Percentiles rank a stretch among this genome's conserved stretches.
Evolutionary conservation across 163 green algal genomes (phyloP).

Genomic region (Picocystis sp.): DNA sequence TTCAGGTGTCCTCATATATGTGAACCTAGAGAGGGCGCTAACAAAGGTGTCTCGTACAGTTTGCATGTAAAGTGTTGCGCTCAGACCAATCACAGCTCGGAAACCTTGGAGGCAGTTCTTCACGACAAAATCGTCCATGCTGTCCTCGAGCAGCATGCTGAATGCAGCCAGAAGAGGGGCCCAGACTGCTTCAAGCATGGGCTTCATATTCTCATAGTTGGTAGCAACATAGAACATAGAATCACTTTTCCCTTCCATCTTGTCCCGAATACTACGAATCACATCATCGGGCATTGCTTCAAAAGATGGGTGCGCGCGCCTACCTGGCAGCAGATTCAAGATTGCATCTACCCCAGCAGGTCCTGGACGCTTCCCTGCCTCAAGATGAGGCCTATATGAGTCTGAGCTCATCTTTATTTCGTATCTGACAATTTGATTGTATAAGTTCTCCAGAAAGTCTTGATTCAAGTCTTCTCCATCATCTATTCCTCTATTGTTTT

Average conservation of each 20-base stretch:
- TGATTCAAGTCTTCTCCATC: conserved; percentile 71
- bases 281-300: conserved; percentile 38
- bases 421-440: conserved; percentile 82
- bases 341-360: conserved; percentile 50
- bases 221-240: conserved; percentile 54
- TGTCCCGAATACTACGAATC: conserved; percentile 59
- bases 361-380: conserved; percentile 2
- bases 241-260: neutral
- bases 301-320: conserved; percentile 10
- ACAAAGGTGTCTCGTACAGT: conserved; percentile 72
- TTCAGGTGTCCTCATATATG: conserved; percentile 64
- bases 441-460: conserved; percentile 74
- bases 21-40: conserved; percentile 65
- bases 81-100: conserved; percentile 27
- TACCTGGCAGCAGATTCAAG: conserved; percentile 40
- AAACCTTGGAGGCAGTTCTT: too few relatives aligned
- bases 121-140: conserved; percentile 24
- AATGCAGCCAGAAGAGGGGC: conserved; percentile 85
- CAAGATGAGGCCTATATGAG: neutral
- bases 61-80: conserved; percentile 52
- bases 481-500: conserved; percentile 92
- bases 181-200: conserved; percentile 86
- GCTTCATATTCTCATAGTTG: conserved; percentile 60
- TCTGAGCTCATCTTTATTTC: conserved; percentile 86
- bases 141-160: conserved; percentile 77